Percentiles rank a stretch among this genome's conserved stretches.
These are phyloP conservation scores for Neurospora sublineolata DNA, from an alignment of 495 filamentous ascomycete genomes.

Conservation along the genomic window DNA sequence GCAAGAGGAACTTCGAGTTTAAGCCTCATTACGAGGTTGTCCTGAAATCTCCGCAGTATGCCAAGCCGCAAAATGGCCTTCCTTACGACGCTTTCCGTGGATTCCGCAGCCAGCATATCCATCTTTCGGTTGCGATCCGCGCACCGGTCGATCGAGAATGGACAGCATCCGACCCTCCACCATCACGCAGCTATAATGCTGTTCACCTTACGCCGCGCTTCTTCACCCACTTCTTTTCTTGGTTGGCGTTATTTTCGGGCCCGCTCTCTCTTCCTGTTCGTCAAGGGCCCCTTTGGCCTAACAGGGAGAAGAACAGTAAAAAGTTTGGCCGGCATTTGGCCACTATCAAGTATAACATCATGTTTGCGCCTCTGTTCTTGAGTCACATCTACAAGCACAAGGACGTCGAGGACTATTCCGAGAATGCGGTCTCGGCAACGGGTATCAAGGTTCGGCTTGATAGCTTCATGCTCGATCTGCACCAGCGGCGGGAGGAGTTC, in stretches of 20 bases:
- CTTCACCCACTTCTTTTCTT: constrained; percentile 96
- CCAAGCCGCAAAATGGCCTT: constrained; percentile 43
- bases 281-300: constrained; percentile 83
- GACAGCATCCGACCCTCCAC: constrained; percentile 56
- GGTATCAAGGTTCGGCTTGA: constrained; percentile 89
- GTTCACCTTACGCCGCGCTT: constrained; percentile 88
- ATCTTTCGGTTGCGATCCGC: constrained; percentile 79
- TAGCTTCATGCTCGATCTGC: constrained; percentile 90
- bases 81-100: constrained; percentile 85
- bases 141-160: constrained; percentile 75
- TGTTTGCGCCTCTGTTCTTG: constrained; percentile 84
- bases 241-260: constrained; percentile 94
- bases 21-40: constrained; percentile 86
- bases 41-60: constrained; percentile 64
- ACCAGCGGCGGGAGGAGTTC: constrained; percentile 88
- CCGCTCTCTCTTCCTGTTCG: constrained; percentile 91
- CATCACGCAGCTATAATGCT: constrained; percentile 84
- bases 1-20: constrained; percentile 71
- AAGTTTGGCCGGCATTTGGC: constrained; percentile 95
- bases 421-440: constrained; percentile 76
- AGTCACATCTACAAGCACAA: constrained; percentile 98
- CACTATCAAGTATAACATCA: constrained; percentile 92
- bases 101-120: constrained; percentile 91
- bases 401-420: constrained; percentile 74
- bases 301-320: constrained; percentile 88